Conservation (phyloP, 2,329 filamentous ascomycete species). For the Colletotrichum incanum region DNA sequence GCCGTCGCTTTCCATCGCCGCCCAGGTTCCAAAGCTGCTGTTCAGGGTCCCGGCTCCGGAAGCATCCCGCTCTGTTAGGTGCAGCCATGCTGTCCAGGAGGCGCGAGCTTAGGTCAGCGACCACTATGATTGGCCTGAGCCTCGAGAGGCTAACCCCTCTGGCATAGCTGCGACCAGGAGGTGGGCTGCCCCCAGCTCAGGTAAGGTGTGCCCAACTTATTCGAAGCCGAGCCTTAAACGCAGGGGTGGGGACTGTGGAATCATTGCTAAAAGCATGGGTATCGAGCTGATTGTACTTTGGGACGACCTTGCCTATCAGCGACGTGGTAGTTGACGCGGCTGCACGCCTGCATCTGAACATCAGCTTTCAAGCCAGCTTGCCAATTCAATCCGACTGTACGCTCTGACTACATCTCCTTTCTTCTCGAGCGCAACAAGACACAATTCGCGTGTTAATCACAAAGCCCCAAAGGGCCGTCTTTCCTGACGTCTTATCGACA, state of each 20-base stretch:
- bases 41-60: slow-evolving; percentile 43
- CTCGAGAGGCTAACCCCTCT: background rate
- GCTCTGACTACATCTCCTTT: background rate
- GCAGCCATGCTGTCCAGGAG: background rate
- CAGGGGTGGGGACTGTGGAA: slow-evolving; percentile 34
- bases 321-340: slow-evolving; percentile 41
- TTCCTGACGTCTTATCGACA: slow-evolving; percentile 5
- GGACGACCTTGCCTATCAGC: slow-evolving; percentile 38
- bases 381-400: background rate
- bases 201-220: slow-evolving; percentile 25
- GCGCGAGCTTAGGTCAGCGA: slow-evolving; percentile 37
- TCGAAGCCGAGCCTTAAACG: slow-evolving; percentile 25
- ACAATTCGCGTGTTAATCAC: background rate
- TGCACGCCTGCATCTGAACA: slow-evolving; percentile 26
- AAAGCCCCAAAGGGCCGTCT: background rate
- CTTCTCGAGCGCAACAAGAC: background rate
- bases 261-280: slow-evolving; percentile 38
- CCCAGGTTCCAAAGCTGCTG: slow-evolving; percentile 13
- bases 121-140: slow-evolving; percentile 9
- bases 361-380: slow-evolving; percentile 33
- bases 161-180: slow-evolving; percentile 26
- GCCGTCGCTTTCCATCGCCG: slow-evolving; percentile 44
- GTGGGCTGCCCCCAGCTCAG: slow-evolving; percentile 17
- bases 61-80: slow-evolving; percentile 22
- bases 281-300: slow-evolving; percentile 35